phyloP scores from a whole-genome alignment of 2,329 filamentous ascomycete species.

The Talaromyces amestolkiae region DNA sequence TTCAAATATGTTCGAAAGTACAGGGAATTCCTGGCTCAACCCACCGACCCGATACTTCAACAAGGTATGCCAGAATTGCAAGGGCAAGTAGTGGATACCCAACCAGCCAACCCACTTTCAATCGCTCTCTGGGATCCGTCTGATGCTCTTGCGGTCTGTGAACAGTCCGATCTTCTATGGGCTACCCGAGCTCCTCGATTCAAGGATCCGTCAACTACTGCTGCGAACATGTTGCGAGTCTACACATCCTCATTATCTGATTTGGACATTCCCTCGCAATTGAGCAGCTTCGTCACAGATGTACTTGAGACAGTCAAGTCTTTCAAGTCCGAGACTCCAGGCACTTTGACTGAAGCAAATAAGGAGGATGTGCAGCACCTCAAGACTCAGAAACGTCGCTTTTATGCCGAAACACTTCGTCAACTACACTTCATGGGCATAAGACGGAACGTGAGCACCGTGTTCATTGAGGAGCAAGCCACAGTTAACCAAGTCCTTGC shows the following conservation, averaged over 20 bases:
- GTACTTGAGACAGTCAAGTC: constrained; percentile 67
- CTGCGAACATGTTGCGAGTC: constrained; percentile 70
- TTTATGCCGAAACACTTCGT: constrained; percentile 85
- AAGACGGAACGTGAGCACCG: constrained; percentile 73
- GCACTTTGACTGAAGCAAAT: constrained; percentile 79
- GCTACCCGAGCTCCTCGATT: constrained; percentile 61
- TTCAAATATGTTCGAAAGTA: constrained; percentile 92
- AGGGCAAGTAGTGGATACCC: constrained; percentile 21
- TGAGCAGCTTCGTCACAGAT: constrained; percentile 68
- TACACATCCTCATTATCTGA: constrained; percentile 53
- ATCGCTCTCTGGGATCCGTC: constrained; percentile 19
- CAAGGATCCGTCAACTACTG: constrained; percentile 66
- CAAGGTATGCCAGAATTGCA: constrained; percentile 36
- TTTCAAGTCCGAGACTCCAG: constrained; percentile 79
- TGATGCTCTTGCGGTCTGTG: constrained; percentile 34
- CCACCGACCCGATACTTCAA: constrained; percentile 61
- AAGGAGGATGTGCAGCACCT: constrained; percentile 80
- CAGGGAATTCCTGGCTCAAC: constrained; percentile 71
- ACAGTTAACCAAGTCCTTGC: constrained; percentile 70
- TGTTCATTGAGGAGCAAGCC: constrained; percentile 69
- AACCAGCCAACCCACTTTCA: constrained; percentile 13
- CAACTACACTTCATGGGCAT: constrained; percentile 85
- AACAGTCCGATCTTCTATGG: constrained; percentile 34
- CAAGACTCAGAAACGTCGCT: constrained; percentile 82
- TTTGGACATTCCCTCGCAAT: constrained; percentile 57